Base-by-base conservation (phyloP, 2,329 filamentous ascomycete genomes). In the Cadophora sp. region DNA sequence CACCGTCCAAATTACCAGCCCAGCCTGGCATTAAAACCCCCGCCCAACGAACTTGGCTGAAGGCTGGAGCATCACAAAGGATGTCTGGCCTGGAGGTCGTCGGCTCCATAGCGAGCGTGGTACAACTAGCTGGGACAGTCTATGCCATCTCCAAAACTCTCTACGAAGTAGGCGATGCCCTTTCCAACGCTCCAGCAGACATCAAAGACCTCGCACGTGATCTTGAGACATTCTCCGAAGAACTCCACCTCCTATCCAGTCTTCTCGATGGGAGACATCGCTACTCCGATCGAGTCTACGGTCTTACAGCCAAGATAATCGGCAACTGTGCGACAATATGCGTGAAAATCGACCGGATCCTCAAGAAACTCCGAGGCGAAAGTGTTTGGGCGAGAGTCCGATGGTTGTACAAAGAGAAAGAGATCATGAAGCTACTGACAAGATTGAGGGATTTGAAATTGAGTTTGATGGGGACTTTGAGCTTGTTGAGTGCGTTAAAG, bases 341-440 rank as follows among this genome's bases (percentile, higher is more conserved):
- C 45, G 36, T 53, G 16, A 71, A 69, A 27, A 69, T 73, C 36
- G 62, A 71, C 55, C 61, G 65, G 16, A 65, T 70, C 13, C 59
- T 71, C 9, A 45, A 59, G 16, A 72, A 70, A 24, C 24, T 69
- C 1, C 51, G 65, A 41, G 68, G 47, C 11, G 64, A 62, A 14
- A 68, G 61, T 41, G 22, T 71, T 9, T 58, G 59, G 55, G 62
- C 66, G 0, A 70, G 56, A 65, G 62, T 70, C 9, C 68, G 63
- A 67, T 72, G 71, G 71, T 24, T 71, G 33, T 70, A 67, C 45
- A 70, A 71, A 27, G 71, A 72, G 48, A 72, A 72, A 39, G 66
- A 69, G 20, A 66, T 72, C 11, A 60, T 64, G 59, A 71, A 70
- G 48, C 18, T 73, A 7, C 27, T 72, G 41, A 62, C 61, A 11